Evolutionary conservation across 2,329 filamentous ascomycete genomes (phyloP).

Genomic region (Rugonectria rugulosa): DNA sequence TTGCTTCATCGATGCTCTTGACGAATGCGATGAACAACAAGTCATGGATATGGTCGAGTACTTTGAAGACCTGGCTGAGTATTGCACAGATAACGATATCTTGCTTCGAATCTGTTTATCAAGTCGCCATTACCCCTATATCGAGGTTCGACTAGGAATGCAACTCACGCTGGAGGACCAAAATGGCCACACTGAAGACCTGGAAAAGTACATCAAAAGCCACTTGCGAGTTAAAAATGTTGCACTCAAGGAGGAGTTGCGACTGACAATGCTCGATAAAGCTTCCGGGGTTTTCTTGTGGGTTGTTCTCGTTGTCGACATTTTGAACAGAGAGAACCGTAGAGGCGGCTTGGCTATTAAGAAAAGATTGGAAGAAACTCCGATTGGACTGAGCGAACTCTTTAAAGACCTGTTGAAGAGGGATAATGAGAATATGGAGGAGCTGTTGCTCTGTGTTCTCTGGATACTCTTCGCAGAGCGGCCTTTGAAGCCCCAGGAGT

Average conservation of each 20-base stretch:
- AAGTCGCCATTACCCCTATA: slow-evolving; percentile 56
- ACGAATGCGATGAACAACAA: slow-evolving; percentile 56
- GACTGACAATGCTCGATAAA: slow-evolving; percentile 43
- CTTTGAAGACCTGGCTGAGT: slow-evolving; percentile 49
- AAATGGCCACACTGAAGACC: slow-evolving; percentile 46
- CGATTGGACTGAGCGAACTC: slow-evolving; percentile 51
- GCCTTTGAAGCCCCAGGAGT: slow-evolving; percentile 52
- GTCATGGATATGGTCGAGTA: slow-evolving; percentile 52
- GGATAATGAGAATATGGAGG: slow-evolving; percentile 51
- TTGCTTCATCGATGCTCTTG: slow-evolving; percentile 49
- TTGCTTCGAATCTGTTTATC: slow-evolving; percentile 51
- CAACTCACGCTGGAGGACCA: slow-evolving; percentile 45
- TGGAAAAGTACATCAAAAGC: slow-evolving; percentile 42
- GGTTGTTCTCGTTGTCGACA: slow-evolving; percentile 50
- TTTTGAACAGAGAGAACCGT: slow-evolving; percentile 46
- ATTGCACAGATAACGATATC: slow-evolving; percentile 25
- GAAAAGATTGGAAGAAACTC: slow-evolving; percentile 44
- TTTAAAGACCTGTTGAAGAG: slow-evolving; percentile 59
- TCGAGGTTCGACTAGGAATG: slow-evolving; percentile 41
- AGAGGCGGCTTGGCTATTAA: slow-evolving; percentile 37
- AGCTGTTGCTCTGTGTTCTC: slow-evolving; percentile 54
- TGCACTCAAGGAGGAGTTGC: slow-evolving; percentile 4
- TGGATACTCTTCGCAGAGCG: slow-evolving; percentile 60
- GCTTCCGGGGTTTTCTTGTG: slow-evolving; percentile 54
- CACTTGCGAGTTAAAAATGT: slow-evolving; percentile 35